Evolutionary conservation across 2,329 filamentous ascomycete species (phyloP).

Genomic region (Arthroderma uncinatum): DNA sequence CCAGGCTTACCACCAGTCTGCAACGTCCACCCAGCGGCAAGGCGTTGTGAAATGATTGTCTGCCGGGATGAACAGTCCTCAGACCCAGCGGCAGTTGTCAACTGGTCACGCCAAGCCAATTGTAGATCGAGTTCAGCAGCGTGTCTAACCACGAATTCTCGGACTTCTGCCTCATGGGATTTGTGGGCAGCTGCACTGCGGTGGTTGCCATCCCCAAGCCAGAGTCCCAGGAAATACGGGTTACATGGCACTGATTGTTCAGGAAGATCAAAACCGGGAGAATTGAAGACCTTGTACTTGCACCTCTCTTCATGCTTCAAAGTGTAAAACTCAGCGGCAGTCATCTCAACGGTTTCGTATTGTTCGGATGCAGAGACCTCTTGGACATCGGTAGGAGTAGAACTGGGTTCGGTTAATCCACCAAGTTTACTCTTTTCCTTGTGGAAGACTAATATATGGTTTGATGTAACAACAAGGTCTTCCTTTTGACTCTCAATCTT

Average conservation of each 20-base stretch:
- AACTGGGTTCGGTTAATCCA: too few species aligned
- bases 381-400: background rate
- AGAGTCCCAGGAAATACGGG: conserved; percentile 17
- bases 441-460: conserved; percentile 41
- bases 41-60: conserved; percentile 7
- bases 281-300: conserved; percentile 29
- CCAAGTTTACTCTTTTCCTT: conserved; percentile 21
- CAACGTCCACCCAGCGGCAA: conserved; percentile 3
- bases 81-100: background rate
- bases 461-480: conserved; percentile 41
- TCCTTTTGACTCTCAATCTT: conserved; percentile 34
- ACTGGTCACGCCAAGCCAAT: background rate
- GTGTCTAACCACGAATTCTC: conserved; percentile 12
- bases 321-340: conserved; percentile 36
- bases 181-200: background rate
- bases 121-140: conserved; percentile 13
- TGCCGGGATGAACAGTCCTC: background rate
- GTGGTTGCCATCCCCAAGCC: conserved; percentile 16
- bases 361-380: conserved; percentile 17
- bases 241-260: conserved; percentile 17
- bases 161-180: conserved; percentile 10
- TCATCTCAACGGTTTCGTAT: conserved; percentile 38
- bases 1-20: background rate
- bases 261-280: conserved; percentile 23
- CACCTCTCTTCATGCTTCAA: conserved; percentile 29